Conservation (phyloP, 129 eudicot genomes). For the Flaveria ramosissima region DNA sequence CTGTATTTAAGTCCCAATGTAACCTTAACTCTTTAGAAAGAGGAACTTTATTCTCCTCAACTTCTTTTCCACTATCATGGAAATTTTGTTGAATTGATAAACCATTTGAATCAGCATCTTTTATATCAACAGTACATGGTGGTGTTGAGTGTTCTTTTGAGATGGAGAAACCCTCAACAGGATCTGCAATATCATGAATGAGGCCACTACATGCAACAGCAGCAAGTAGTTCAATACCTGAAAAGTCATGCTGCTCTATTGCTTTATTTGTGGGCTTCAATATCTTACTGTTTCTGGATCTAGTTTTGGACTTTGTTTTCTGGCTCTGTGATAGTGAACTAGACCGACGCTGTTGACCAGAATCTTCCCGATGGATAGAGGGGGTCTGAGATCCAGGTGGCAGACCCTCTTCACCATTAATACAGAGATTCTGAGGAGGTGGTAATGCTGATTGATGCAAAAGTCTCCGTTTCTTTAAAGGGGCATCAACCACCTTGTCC, state of each 20-base stretch:
- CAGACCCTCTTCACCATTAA: slow-evolving; percentile 19
- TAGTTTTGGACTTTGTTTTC: slow-evolving; percentile 30
- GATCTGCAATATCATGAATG: slow-evolving; percentile 22
- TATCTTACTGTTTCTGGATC: slow-evolving; percentile 17
- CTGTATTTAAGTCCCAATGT: slow-evolving; percentile 44
- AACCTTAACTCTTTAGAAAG: slow-evolving; percentile 31
- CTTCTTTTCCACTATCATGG: slow-evolving; percentile 16
- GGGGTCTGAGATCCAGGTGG: slow-evolving; percentile 38
- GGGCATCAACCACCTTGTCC: slow-evolving; percentile 4
- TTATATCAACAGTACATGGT: slow-evolving; percentile 14
- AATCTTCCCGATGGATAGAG: slow-evolving; percentile 23
- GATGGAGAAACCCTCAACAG: not conserved
- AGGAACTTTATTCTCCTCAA: slow-evolving; percentile 2
- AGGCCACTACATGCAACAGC: slow-evolving; percentile 35
- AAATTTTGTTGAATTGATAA: slow-evolving; percentile 19
- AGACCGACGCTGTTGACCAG: slow-evolving; percentile 17
- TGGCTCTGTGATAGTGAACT: slow-evolving; percentile 14
- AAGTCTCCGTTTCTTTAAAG: slow-evolving; percentile 35
- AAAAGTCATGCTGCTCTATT: slow-evolving; percentile 14
- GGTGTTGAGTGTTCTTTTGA: slow-evolving; percentile 24
- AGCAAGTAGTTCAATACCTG: slow-evolving; percentile 45
- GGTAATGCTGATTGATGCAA: slow-evolving; percentile 18
- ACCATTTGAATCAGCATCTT: slow-evolving; percentile 17
- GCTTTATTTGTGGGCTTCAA: slow-evolving; percentile 8
- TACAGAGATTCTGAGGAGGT: slow-evolving; percentile 26